phyloP scores from a whole-genome alignment of 768 basidiomycete species.

The Nevesoporus exiguus region DNA sequence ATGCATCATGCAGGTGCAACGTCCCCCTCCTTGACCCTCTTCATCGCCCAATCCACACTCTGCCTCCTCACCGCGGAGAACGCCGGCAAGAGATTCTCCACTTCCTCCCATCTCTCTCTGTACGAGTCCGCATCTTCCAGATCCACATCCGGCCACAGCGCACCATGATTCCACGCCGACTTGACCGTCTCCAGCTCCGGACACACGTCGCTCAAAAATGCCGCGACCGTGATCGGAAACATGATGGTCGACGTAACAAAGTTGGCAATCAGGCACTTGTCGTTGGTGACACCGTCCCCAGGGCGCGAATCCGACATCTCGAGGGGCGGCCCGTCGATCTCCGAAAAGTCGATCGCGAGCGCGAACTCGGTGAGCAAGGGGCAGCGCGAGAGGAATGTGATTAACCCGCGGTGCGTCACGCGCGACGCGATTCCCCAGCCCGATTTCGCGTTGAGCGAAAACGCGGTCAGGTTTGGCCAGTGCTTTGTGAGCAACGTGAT shows the following conservation, averaged over 20 bases:
- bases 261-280: conserved; percentile 6
- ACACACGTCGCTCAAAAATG: conserved; percentile 27
- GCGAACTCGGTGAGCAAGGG: conserved; percentile 7
- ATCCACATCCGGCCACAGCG: background rate
- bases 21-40: background rate
- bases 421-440: conserved; percentile 20
- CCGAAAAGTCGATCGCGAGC: conserved; percentile 21
- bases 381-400: conserved; percentile 18
- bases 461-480: conserved; percentile 16
- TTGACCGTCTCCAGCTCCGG: conserved; percentile 13
- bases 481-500: conserved; percentile 16
- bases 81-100: conserved; percentile 21
- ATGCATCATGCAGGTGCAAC: background rate
- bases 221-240: conserved; percentile 18
- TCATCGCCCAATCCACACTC: conserved; percentile 6
- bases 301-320: conserved; percentile 1
- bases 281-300: conserved; percentile 10
- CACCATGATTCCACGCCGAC: conserved; percentile 13
- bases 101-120: conserved; percentile 22
- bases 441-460: conserved; percentile 16
- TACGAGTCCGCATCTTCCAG: conserved; percentile 10
- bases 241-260: conserved; percentile 23
- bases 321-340: conserved; percentile 7
- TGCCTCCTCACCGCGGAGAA: conserved; percentile 22
- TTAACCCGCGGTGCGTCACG: conserved; percentile 23